Percentiles rank a stretch among this genome's conserved stretches.
Evolutionary conservation across 1,284 basidiomycete genomes (phyloP).

Genomic region (Vanrija pseudolonga): DNA sequence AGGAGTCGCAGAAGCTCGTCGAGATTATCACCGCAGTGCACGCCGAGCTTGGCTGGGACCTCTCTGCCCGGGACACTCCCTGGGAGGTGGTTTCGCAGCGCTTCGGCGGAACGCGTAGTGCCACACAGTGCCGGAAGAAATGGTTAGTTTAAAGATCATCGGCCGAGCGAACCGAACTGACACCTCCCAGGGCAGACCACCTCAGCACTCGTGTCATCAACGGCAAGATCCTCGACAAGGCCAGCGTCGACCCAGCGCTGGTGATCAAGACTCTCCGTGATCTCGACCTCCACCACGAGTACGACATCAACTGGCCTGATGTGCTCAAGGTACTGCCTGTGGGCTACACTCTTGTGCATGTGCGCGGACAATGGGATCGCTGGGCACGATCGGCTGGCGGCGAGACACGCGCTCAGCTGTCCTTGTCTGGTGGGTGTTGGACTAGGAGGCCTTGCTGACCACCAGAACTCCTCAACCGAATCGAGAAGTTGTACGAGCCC

Average conservation of each 20-base stretch:
- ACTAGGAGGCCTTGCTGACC: background rate
- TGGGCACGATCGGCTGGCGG: background rate
- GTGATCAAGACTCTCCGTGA: slow-evolving; percentile 8
- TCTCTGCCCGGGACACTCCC: slow-evolving; percentile 21
- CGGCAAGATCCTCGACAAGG: slow-evolving; percentile 1
- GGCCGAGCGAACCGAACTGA: no score
- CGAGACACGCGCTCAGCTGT: background rate
- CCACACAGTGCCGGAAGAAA: slow-evolving; percentile 32
- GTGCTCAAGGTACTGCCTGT: background rate
- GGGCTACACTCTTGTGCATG: slow-evolving; percentile 1
- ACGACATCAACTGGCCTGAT: slow-evolving; percentile 10
- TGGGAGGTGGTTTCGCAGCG: slow-evolving; percentile 28
- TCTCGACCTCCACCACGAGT: slow-evolving; percentile 3
- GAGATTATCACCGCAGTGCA: slow-evolving; percentile 22
- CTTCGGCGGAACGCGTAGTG: slow-evolving; percentile 24
- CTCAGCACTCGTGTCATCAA: slow-evolving; percentile 3
- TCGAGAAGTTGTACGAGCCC: background rate
- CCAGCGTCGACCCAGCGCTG: background rate
- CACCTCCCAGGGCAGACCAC: slow-evolving; percentile 6
- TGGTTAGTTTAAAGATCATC: slow-evolving; percentile 18
- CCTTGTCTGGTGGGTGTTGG: slow-evolving; percentile 3
- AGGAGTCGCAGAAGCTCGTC: slow-evolving; percentile 20
- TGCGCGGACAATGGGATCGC: slow-evolving; percentile 6
- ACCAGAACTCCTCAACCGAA: slow-evolving; percentile 2
- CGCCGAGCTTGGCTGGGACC: slow-evolving; percentile 15